Evolutionary conservation across 768 basidiomycete genomes (phyloP).

Genomic region (Tulasnella sp.): DNA sequence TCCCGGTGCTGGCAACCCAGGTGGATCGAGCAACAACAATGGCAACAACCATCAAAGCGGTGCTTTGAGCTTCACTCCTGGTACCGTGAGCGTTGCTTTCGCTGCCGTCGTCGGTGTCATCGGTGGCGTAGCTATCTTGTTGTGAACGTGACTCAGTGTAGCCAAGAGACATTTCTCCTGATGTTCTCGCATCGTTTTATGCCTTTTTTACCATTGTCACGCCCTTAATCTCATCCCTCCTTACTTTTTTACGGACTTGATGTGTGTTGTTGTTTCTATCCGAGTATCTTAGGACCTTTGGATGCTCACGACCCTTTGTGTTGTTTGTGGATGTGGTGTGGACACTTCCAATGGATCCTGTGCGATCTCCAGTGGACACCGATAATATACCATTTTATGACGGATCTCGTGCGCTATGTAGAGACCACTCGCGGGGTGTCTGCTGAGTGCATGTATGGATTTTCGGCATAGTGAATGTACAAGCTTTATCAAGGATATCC

Average conservation of each 20-base stretch:
- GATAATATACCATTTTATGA: too few species aligned
- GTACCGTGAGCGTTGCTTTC: background rate
- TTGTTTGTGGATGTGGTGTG: background rate
- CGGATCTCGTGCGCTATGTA: too few species aligned
- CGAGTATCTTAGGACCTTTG: background rate
- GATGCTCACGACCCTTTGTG: background rate
- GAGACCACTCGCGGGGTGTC: too few species aligned
- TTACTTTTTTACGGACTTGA: background rate
- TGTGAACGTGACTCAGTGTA: background rate
- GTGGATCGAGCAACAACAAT: background rate
- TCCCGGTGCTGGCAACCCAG: background rate
- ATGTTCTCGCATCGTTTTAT: background rate
- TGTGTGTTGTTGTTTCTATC: background rate
- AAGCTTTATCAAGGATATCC: too few species aligned
- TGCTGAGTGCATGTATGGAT: too few species aligned
- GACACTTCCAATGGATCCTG: too few species aligned
- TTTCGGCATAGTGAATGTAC: too few species aligned
- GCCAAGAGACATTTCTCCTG: background rate
- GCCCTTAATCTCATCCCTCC: background rate
- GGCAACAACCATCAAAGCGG: background rate
- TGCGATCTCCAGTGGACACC: too few species aligned
- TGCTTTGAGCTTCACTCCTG: too few species aligned
- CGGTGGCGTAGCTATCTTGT: conserved; percentile 2
- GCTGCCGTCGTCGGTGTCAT: conserved; percentile 3
- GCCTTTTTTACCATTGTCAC: background rate